Evolutionary conservation across 371 early-diverging fungal species (phyloP), one percentile per base, ranked within the genome.

Genomic region (Mucor ambiguus): DNA sequence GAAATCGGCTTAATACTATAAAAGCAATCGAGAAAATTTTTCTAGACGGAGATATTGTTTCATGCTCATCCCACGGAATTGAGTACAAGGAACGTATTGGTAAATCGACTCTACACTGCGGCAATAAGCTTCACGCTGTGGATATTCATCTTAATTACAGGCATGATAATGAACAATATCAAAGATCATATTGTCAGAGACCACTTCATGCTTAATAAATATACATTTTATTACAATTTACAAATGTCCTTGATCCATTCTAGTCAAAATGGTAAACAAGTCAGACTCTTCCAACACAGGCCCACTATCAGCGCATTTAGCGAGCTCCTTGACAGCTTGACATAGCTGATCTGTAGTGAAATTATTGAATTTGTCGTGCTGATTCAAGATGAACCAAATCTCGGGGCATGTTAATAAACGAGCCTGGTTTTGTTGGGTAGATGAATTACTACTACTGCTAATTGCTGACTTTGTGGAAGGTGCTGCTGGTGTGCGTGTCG

Each of bases 261-360:
- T 68, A n/a, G 48, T 10, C 54, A 71, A 14, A 24, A 77, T 68
- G 5, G 54, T 16, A 24, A 64, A 14, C 26, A 77, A 48, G 46
- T 84, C 87, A 26, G 61, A 44, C 52, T 80, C 75, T n/a, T 79
- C 61, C 48, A 87, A 70, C 0, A 83, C 80, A 24, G 85, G 86
- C 0, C 87, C 87, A 67, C 75, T 72, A 20, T 82, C 84, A 30
- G 86, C 76, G 46, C 82, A 85, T 61, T 81, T 82, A 1, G 85
- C 83, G 38, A 78, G 74, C n/a, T 77, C 43, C 58, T 85, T 83
- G 44, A 87, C 74, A 30, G 77, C 76, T 28, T 70, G 61, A 41
- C 82, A 85, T 16, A 87, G 69, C 38, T 81, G 71, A 41, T 75
- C 71, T 35, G 64, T 65, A 5, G 70, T 64, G 11, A 75, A 81